Evolutionary conservation across 2,329 filamentous ascomycete genomes (phyloP), one percentile per base, ranked within the genome.

Genomic region (Phialophora tarda): DNA sequence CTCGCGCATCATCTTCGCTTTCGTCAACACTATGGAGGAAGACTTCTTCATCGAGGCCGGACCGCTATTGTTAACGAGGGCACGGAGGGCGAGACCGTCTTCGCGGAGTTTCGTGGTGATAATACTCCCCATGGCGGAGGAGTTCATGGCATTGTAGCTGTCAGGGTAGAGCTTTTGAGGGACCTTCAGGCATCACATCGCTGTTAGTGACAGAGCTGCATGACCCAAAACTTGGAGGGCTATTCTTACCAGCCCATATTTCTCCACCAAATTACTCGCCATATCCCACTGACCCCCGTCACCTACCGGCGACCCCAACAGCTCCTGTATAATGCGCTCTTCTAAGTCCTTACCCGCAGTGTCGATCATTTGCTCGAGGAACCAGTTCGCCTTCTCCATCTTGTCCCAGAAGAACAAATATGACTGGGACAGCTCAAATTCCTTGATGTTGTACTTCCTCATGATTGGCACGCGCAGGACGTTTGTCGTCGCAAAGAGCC

Each of bases 401-500:
- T 96, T 96, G 78, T 97, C 93, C 89, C 91, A 96, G 84, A 92
- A 96, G 81, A 94, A 96, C 3, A 96, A 84, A 74, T 96, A 96
- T 0, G 89, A 84, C 78, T 96, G 93, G 32, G 89, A 93, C n/a
- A 97, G 83, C 82, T 96, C 91, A 74, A 96, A 96, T 61, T 85
- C 83, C 55, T 88, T 85, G 23, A 96, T 85, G 69, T 88, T 86
- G 78, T 96, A 91, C 73, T 89, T 89, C 78, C 91, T 90, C 89
- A 95, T 94, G 55, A 96, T 83, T 0, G 92, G 90, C n/a, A 96
- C 85, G 30, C 93, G 89, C 80, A 96, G 95, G 63, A 96, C 89
- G 73, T 96, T 96, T n/a, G 91, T 95, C 4, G 91, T 88, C 0
- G 93, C 93, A 73, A 97, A 97, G 69, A 96, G 86, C 93, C 93